Base-by-base conservation (phyloP, 352 stramenopile genomes). In the Pythium apleroticum region DNA sequence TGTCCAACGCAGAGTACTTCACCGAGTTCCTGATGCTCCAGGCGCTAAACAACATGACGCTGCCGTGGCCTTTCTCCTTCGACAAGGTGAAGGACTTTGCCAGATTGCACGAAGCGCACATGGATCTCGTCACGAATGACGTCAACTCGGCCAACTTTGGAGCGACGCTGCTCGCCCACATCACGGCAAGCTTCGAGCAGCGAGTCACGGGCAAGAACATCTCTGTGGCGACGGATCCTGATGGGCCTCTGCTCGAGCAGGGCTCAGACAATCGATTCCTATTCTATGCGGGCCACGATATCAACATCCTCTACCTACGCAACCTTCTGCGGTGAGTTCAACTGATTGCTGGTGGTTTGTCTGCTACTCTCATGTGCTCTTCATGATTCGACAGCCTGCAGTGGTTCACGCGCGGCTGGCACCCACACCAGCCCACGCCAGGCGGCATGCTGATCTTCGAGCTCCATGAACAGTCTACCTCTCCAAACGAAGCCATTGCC, bases 361-460 rank as follows among this genome's bases (percentile, higher is more conserved):
- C n/a, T 59, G 25, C 52, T 64, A 15, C 17, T 11, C 20, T 30
- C 2, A 14, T 3, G 10, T 28, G 33, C 65, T 35, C 25, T 25
- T 56, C 14, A 68, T 19, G 46, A 55, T 8, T 17, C 30, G 49
- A 45, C 22, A 92, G 84, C 10, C 52, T 93, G 53, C 61, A 93
- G 59, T 93, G 84, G 84, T 76, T 80, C 60, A 80, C 80, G 4
- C 71, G 80, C 41, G 77, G 83, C n/a, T 93, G 84, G 84, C 78
- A 88, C 55, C 74, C 81, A 20, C 80, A 93, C 66, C 81, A 93
- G 55, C 70, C 84, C 28, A 86, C 85, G 28, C 80, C 76, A 5
- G 84, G 84, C 19, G 74, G 81, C 27, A 93, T 93, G 84, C 78
- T 93, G 48, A 66, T 93, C 6, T 91, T 93, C 61, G 84, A 93